Conservation (phyloP, 2,329 filamentous ascomycete genomes). For the Pseudogymnoascus sp. region DNA sequence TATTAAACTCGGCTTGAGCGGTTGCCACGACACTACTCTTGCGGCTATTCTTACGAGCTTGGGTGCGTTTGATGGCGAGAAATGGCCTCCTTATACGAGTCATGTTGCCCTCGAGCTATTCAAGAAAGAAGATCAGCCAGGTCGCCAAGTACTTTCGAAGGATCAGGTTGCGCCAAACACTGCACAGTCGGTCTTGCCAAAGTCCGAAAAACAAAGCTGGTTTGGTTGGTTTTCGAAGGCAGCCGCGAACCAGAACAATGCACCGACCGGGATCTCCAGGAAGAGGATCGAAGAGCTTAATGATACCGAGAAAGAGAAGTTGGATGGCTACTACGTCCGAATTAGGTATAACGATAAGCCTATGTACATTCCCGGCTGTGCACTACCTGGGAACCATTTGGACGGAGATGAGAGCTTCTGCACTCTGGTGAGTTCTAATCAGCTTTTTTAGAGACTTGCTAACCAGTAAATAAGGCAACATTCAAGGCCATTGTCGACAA, state of each 20-base stretch:
- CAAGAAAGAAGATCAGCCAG: conserved; percentile 39
- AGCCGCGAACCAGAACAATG: conserved; percentile 13
- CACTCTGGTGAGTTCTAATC: conserved; percentile 59
- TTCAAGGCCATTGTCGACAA: conserved; percentile 92
- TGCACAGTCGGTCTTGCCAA: conserved; percentile 3
- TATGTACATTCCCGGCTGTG: conserved; percentile 77
- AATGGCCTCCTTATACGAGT: conserved; percentile 91
- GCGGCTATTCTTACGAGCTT: conserved; percentile 70
- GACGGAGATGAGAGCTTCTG: conserved; percentile 84
- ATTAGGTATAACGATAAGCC: conserved; percentile 84
- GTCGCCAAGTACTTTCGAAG: conserved; percentile 24
- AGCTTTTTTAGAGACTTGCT: background rate
- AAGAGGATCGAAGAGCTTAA: conserved; percentile 51
- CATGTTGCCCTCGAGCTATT: conserved; percentile 91
- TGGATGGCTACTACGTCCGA: conserved; percentile 79
- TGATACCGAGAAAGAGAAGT: conserved; percentile 46
- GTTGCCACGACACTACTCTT: conserved; percentile 91
- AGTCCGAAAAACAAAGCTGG: conserved; percentile 18
- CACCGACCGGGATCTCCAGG: conserved; percentile 48
- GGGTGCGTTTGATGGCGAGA: conserved; percentile 64
- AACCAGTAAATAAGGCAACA: conserved; percentile 49
- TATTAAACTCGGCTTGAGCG: conserved; percentile 71
- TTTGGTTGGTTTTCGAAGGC: conserved; percentile 21
- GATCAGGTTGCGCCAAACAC: background rate
- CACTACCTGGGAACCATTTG: conserved; percentile 68